These are phyloP conservation scores for Stevia rebaudiana DNA, from an alignment of 140 eudicot species.

Conservation along the genomic window DNA sequence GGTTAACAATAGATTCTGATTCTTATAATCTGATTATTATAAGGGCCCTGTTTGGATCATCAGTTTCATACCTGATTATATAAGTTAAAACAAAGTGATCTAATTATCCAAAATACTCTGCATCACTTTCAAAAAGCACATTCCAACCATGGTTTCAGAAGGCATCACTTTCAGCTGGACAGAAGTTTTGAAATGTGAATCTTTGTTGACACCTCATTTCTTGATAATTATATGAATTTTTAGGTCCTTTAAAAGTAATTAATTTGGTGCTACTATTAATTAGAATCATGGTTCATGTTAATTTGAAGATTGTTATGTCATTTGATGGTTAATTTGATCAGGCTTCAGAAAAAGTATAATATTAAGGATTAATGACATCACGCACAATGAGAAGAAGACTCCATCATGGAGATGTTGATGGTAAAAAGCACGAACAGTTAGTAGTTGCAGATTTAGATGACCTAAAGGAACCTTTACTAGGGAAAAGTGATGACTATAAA, in stretches of 20 bases:
- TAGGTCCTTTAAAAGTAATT: neutral
- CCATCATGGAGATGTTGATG: slow-evolving; percentile 74
- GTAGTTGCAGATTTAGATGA: slow-evolving; percentile 35
- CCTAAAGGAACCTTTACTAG: slow-evolving; percentile 76
- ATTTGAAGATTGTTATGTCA: slow-evolving; percentile 1
- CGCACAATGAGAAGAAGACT: slow-evolving; percentile 63
- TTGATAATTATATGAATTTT: neutral
- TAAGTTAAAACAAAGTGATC: neutral
- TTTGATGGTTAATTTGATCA: slow-evolving; percentile 15
- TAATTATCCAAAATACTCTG: too few species aligned
- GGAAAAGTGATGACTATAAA: slow-evolving; percentile 29
- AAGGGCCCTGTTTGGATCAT: neutral
- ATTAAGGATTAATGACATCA: slow-evolving; percentile 38
- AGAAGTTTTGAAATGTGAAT: neutral
- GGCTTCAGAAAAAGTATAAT: slow-evolving; percentile 15
- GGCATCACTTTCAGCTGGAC: neutral
- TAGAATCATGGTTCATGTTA: neutral
- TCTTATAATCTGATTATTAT: neutral
- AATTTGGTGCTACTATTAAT: neutral
- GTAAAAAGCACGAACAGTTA: slow-evolving; percentile 48
- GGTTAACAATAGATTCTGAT: neutral
- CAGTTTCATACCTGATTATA: neutral
- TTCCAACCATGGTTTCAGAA: too few species aligned
- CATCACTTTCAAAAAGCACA: neutral
- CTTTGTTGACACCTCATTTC: neutral